phyloP scores from a whole-genome alignment of 495 filamentous ascomycete genomes.

The Aspergillus wentii region DNA sequence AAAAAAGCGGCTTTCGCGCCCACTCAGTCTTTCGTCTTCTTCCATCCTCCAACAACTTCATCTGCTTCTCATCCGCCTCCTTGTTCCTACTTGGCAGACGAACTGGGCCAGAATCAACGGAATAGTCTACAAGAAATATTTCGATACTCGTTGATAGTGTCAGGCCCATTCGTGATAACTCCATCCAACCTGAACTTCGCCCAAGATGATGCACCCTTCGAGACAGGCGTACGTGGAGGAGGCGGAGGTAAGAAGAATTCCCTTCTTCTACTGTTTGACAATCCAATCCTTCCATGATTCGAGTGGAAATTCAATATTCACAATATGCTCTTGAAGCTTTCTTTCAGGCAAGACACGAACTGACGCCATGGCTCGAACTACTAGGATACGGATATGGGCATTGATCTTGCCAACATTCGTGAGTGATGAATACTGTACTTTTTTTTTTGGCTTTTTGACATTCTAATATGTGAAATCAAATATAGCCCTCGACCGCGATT shows the following conservation, averaged over 20 bases:
- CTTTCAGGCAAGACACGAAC: constrained; percentile 7
- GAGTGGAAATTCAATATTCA: constrained; percentile 23
- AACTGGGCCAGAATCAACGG: too few species aligned
- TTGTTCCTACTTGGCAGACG: too few species aligned
- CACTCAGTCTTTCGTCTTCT: too few species aligned
- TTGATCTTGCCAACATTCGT: constrained; percentile 79
- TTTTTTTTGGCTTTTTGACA: neutral
- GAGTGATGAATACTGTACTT: constrained; percentile 27
- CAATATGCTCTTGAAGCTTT: constrained; percentile 33
- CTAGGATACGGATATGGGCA: constrained; percentile 60
- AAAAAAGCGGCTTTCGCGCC: too few species aligned
- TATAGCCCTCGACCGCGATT: constrained; percentile 77
- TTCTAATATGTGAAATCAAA: too few species aligned
- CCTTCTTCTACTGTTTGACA: neutral
- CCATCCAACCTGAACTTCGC: neutral
- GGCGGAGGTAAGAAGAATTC: constrained; percentile 62
- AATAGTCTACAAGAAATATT: too few species aligned
- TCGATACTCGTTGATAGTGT: too few species aligned
- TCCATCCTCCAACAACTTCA: too few species aligned
- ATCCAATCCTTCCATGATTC: constrained; percentile 15
- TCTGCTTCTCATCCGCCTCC: too few species aligned
- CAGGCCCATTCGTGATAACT: too few species aligned
- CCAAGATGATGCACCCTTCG: constrained; percentile 80
- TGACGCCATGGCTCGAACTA: constrained; percentile 16
- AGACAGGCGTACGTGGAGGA: constrained; percentile 97